Base-by-base conservation (phyloP, 208 protist genomes). In the Trypanosoma cruzi region DNA sequence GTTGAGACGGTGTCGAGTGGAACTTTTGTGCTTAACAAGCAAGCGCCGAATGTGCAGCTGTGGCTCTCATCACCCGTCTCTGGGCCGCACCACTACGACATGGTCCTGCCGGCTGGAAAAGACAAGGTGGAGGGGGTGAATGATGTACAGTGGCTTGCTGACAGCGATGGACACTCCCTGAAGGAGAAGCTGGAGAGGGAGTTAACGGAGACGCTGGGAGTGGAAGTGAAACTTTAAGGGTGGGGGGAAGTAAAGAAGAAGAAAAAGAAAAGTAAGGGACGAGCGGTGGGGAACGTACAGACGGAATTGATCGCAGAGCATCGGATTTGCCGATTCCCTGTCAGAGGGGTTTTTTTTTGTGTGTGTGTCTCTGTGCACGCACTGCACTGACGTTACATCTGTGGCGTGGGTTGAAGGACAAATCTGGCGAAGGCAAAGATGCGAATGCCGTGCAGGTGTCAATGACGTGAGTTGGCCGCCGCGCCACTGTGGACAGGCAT, bases 1-100 rank as follows among this genome's bases (percentile, higher is more conserved):
- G 73, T 98, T 24, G 83, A 90, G 32, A 89, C 90, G 14, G 52
- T 58, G 20, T 72, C 71, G 28, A 58, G 64, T 2, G 91, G 93
- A 16, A 86, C 85, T 2, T 96, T 92, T 67, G 82, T 98, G n/a
- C 55, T 98, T 18, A 98, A 98, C 71, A 96, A 96, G 71, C 94
- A 98, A 77, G 90, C 90, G 10, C 92, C 94, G 4, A 98, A 93
- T 53, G 71, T 92, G 64, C 92, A 97, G 79, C 69, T 98, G 58
- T 98, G 94, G 94, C 84, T 97, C 16, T 97, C 92, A 4, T 98
- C 94, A 0, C 94, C 94, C 11, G 56, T 98, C 13, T 91, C 84
- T 1, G 94, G 94, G 4, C 92, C 94, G 10, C 82, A 92, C 34
- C 94, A 97, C 63, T 98, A 96, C 71, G 84, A 95, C 78, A 90